Percentiles rank a stretch among this genome's conserved stretches.
Conservation (phyloP, 2,329 filamentous ascomycete species). For the Botrytis elliptica region DNA sequence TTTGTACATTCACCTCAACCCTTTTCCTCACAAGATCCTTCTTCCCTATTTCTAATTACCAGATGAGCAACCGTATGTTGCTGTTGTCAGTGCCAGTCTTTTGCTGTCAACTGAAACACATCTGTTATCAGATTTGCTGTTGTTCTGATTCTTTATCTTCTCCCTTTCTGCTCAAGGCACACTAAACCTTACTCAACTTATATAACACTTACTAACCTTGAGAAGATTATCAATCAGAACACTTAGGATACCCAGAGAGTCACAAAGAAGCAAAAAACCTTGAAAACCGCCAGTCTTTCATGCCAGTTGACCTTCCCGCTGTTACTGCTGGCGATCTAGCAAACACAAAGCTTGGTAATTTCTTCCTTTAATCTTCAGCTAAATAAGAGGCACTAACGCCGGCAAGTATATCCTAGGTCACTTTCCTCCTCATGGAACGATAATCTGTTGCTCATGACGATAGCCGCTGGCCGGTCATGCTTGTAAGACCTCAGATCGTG, state of each 20-base stretch:
- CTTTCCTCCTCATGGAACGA: not conserved
- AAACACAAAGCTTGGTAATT: not conserved
- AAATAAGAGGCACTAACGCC: not conserved
- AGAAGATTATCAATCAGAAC: too few relatives aligned
- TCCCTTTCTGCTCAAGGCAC: not conserved
- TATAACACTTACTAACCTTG: not conserved
- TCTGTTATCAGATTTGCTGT: not conserved
- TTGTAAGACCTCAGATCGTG: not conserved
- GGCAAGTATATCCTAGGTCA: not conserved
- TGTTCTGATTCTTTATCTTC: not conserved
- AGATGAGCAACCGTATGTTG: not conserved
- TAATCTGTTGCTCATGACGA: not conserved
- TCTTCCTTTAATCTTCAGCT: not conserved
- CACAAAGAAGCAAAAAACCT: accelerated
- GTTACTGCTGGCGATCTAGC: not conserved
- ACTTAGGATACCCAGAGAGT: not conserved
- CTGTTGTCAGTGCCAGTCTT: not conserved
- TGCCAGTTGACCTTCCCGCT: not conserved
- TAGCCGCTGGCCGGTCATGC: not conserved
- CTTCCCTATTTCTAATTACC: not conserved
- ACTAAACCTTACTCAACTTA: not conserved
- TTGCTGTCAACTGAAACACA: not conserved
- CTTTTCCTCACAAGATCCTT: not conserved
- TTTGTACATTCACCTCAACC: not conserved
- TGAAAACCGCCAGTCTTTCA: not conserved